Evolutionary conservation across 257 asterid species (phyloP), one percentile per base, ranked within the genome.

Genomic region (Rhazya stricta): DNA sequence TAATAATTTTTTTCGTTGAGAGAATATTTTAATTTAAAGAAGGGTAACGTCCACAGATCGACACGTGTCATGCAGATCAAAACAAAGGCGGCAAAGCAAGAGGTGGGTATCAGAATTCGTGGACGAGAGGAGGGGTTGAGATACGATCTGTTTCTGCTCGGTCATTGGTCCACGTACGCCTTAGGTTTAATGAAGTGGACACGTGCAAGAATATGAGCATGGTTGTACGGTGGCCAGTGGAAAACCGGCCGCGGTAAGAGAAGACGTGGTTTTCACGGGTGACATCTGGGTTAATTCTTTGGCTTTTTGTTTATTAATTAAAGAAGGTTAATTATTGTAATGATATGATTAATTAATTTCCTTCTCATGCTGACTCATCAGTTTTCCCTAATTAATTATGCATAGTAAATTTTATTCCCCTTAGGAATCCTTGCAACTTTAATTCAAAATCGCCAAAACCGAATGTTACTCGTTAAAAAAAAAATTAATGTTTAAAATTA

Each of bases 41-140:
- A 77, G 42, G 69, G 86, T 72, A 92, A 68, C 81, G 30, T 25
- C 79, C 72, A 61, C 34, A 74, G 58, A n/a, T 9, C 54, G 91
- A 81, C 96, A 89, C 96, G 97, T 91, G 97, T 86, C 85, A 6
- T 5, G 51, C 53, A 81, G 75, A 84, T 85, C 84, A 84, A 81
- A 79, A 74, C 73, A 43, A 60, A 76, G 89, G 89, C 88, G 79
- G 91, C 81, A 70, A 51, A 36, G 81, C 63, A 71, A 68, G 77
- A 77, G 65, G 87, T 83, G 86, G 83, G 95, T 82, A 84, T 89
- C 90, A 76, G 76, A 89, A 91, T 82, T 93, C 77, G 97, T 93
- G 98, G 98, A 80, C 75, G 95, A 91, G 93, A 89, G 76, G 7
- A 36, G 34, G 81, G 83, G 83, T 82, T 80, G 84, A 39, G 84